Conservation (phyloP, 768 basidiomycete species). For the Macrolepiota dolichaula region DNA sequence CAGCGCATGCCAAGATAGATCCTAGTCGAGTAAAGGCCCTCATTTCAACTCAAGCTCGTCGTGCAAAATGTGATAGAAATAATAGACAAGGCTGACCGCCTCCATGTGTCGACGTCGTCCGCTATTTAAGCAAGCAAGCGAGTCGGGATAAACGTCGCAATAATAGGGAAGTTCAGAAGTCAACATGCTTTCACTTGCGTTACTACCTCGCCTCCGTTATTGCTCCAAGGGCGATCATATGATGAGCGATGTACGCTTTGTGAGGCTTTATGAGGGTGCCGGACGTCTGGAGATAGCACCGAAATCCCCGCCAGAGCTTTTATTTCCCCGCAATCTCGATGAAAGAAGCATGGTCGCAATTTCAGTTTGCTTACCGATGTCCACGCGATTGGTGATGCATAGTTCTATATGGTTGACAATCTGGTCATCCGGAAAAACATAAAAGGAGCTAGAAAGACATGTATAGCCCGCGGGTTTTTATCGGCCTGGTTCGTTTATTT, state of each 20-base stretch:
- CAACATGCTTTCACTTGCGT: neutral
- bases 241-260: neutral
- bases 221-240: conserved; percentile 1
- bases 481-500: neutral
- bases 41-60: neutral
- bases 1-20: neutral
- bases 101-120: neutral
- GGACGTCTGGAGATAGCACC: neutral
- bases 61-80: neutral
- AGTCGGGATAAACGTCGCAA: conserved; percentile 1
- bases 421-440: conserved; percentile 2
- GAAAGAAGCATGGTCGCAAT: neutral
- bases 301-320: neutral
- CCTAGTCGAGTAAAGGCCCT: neutral
- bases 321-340: conserved; percentile 3
- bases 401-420: neutral
- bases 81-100: neutral
- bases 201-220: neutral
- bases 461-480: neutral
- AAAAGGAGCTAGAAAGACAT: neutral
- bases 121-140: neutral
- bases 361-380: neutral
- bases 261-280: neutral
- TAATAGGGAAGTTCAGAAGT: neutral
- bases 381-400: neutral